These are phyloP conservation scores for Malassezia furfur DNA, from an alignment of 1,284 basidiomycete genomes.

Conservation along the genomic window DNA sequence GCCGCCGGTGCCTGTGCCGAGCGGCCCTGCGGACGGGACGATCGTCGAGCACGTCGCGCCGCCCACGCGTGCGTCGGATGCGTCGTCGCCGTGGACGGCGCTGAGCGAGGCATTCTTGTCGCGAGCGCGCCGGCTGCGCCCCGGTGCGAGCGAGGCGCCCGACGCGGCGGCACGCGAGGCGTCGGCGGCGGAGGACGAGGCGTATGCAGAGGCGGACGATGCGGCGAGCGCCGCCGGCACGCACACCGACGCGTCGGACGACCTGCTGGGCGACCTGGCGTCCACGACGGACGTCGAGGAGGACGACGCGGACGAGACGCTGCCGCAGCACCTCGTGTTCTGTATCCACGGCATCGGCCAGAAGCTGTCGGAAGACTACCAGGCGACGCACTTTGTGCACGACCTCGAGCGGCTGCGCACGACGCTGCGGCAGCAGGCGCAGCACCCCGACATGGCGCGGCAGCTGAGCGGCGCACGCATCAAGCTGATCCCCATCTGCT, in stretches of 20 bases:
- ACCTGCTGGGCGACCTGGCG: neutral
- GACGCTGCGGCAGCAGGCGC: constrained; percentile 27
- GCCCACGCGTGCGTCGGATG: neutral
- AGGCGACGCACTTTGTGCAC: constrained; percentile 37
- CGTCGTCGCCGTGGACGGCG: constrained; percentile 8
- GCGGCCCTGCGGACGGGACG: neutral
- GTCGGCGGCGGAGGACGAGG: neutral
- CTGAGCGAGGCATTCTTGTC: constrained; percentile 18
- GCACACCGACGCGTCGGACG: neutral
- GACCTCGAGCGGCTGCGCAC: constrained; percentile 31
- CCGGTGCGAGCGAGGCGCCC: neutral
- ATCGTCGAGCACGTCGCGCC: constrained; percentile 2
- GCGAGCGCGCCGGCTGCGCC: neutral
- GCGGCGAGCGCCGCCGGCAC: too few species aligned
- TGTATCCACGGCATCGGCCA: constrained; percentile 43
- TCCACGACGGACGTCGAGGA: neutral
- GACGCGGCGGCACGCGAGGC: neutral
- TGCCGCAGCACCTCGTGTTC: constrained; percentile 18
- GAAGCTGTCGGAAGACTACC: constrained; percentile 27
- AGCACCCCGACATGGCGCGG: constrained; percentile 21
- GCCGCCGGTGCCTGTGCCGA: neutral
- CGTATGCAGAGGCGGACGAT: too few species aligned
- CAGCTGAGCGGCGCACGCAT: constrained; percentile 47
- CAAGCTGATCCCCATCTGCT: constrained; percentile 55
- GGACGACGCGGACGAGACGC: neutral